Evolutionary conservation across 2,329 filamentous ascomycete genomes (phyloP).

Genomic region (Aschersonia sp.): DNA sequence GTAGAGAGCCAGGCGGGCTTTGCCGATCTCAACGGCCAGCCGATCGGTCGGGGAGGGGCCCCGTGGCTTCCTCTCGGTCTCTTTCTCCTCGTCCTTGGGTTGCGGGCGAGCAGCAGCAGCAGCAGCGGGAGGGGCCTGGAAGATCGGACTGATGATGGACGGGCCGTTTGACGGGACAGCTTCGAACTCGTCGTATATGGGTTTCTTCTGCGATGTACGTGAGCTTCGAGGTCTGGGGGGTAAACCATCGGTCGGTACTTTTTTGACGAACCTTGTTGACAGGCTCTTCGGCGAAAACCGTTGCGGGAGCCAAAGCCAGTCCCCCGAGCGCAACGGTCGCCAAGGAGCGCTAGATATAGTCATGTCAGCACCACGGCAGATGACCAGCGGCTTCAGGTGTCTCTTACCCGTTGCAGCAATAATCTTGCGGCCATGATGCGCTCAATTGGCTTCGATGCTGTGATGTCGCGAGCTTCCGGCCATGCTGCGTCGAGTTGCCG

Average conservation of each 20-base stretch:
- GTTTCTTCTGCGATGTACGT: constrained; percentile 32
- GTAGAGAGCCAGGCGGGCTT: constrained; percentile 69
- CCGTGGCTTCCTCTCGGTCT: constrained; percentile 11
- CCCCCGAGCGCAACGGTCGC: constrained; percentile 34
- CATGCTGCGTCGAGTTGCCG: constrained; percentile 1
- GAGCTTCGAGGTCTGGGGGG: neutral
- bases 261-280: constrained; percentile 15
- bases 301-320: constrained; percentile 31
- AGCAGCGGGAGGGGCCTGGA: neutral
- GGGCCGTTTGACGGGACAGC: constrained; percentile 14
- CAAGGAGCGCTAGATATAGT: constrained; percentile 30
- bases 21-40: constrained; percentile 68
- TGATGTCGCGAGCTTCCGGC: neutral
- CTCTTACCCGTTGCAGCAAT: constrained; percentile 39
- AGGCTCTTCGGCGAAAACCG: constrained; percentile 37
- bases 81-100: constrained; percentile 20
- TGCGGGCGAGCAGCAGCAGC: constrained; percentile 1
- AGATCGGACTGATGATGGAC: neutral
- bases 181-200: constrained; percentile 68
- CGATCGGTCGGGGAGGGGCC: constrained; percentile 77
- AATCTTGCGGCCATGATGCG: constrained; percentile 41
- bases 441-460: constrained; percentile 25
- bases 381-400: neutral
- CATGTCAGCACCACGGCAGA: constrained; percentile 13
- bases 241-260: neutral